Evolutionary conservation across 2,329 filamentous ascomycete genomes (phyloP), one percentile per base, ranked within the genome.

Genomic region (Zymoseptoria passerinii): DNA sequence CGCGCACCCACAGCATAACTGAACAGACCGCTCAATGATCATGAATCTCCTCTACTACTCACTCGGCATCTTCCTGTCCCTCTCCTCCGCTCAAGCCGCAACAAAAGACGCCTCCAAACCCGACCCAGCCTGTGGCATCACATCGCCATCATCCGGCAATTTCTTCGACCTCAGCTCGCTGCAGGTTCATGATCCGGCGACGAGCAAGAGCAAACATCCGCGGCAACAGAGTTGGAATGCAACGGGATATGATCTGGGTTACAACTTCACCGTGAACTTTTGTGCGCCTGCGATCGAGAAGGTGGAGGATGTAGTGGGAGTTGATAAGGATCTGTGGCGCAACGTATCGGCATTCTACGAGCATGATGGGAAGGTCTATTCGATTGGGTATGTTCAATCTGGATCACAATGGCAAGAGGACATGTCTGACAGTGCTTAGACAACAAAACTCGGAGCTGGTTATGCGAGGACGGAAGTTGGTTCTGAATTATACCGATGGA

Each of bases 221-320:
- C 82, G 85, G 48, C 79, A 79, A 56, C 78, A 82, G 60, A 86
- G 79, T 68, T 82, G 81, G 77, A 80, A 83, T 63, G 84, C 87
- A 7, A 82, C 81, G 59, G 89, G 89, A 35, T 88, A 85, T 71
- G 89, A 92, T 73, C 89, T 91, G 66, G 84, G 83, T 62, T 83
- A 84, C 63, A 92, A 92, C 76, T 94, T 94, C 69, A 92, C 89
- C 1, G 71, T 92, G 67, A 94, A 94, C 74, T 86, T 94, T 66
- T 94, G 89, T 76, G 85, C 81, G 40, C 79, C 88, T 1, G 87
- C 92, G n/a, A 81, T 91, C 16, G 83, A 88, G 65, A 76, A 82
- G 16, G 50, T 74, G 28, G 65, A 69, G 28, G 66, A 71, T 57
- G 65, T 92, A 49, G 80, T 82, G 9, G 88, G 86, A n/a, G 72